Conservation (phyloP, 257 asterid genomes). For the Gentiana dahurica region DNA sequence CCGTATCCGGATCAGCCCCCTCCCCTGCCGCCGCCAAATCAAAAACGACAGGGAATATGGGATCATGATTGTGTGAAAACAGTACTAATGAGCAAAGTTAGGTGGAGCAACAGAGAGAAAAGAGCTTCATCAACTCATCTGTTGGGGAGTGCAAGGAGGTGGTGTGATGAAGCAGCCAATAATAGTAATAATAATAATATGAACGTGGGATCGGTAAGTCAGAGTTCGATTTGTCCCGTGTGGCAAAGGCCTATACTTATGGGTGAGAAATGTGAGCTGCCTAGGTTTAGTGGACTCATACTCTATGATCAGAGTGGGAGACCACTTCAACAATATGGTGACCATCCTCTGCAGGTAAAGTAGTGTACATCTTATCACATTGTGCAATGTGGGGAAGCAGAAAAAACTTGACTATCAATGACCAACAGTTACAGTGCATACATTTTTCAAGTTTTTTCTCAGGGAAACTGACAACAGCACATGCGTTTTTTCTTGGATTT, state of each 20-base stretch:
- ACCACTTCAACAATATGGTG: slow-evolving; percentile 33
- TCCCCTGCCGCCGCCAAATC: background rate
- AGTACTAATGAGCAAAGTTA: slow-evolving; percentile 25
- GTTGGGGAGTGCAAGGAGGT: slow-evolving; percentile 26
- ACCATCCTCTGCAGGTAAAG: slow-evolving; percentile 24
- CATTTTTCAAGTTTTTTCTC: background rate
- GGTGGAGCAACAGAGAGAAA: slow-evolving; percentile 40
- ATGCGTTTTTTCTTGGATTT: no score
- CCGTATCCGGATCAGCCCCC: slow-evolving; percentile 1
- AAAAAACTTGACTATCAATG: background rate
- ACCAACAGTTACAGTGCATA: background rate
- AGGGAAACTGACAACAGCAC: slow-evolving; percentile 14
- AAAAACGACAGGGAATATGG: no score
- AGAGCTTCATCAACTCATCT: no score
- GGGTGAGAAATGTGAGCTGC: slow-evolving; percentile 89
- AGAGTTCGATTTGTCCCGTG: slow-evolving; percentile 53
- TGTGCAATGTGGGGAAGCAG: no score
- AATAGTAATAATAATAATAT: slow-evolving; percentile 19
- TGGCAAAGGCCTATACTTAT: slow-evolving; percentile 84
- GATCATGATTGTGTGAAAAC: slow-evolving; percentile 15
- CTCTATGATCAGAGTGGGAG: slow-evolving; percentile 63
- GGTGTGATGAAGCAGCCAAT: slow-evolving; percentile 22
- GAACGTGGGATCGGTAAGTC: slow-evolving; percentile 41
- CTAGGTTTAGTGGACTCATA: slow-evolving; percentile 77
- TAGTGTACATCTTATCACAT: no score